phyloP scores from a whole-genome alignment of 352 stramenopile species.

The Paralagenidium karlingii region DNA sequence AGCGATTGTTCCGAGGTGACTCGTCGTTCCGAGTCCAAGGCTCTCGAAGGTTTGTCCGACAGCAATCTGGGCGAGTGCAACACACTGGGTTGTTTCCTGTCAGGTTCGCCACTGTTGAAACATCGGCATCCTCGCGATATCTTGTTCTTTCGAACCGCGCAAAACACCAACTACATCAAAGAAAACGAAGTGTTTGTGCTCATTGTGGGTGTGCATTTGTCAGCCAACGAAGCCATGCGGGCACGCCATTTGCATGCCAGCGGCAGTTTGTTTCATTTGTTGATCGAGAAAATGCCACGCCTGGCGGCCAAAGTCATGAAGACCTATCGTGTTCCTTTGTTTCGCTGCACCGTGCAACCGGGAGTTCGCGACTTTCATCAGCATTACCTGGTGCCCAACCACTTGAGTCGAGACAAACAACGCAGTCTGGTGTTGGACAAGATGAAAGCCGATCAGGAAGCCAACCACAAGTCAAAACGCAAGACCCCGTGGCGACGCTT shows the following conservation, averaged over 20 bases:
- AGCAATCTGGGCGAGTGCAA: not conserved
- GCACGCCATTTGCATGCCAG: slow-evolving; percentile 30
- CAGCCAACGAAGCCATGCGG: slow-evolving; percentile 26
- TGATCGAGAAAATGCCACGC: slow-evolving; percentile 54
- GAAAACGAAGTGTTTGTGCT: slow-evolving; percentile 43
- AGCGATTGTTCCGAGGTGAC: not conserved
- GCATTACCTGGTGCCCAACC: no score
- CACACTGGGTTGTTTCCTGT: not conserved
- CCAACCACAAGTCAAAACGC: no score
- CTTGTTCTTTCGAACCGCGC: slow-evolving; percentile 52
- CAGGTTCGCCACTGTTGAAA: slow-evolving; percentile 26
- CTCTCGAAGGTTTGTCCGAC: no score
- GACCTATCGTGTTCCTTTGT: slow-evolving; percentile 52
- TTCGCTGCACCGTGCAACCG: slow-evolving; percentile 41
- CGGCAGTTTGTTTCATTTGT: slow-evolving; percentile 57
- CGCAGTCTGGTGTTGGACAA: no score
- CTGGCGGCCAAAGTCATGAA: slow-evolving; percentile 53
- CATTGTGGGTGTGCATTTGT: slow-evolving; percentile 44
- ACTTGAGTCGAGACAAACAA: no score
- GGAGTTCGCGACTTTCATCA: slow-evolving; percentile 47
- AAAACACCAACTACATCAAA: slow-evolving; percentile 46
- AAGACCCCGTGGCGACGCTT: no score
- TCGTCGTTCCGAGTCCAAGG: no score
- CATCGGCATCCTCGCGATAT: slow-evolving; percentile 47
- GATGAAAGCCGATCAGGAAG: no score